Evolutionary conservation across 2,329 filamentous ascomycete genomes (phyloP).

Genomic region (Colletotrichum sp.): DNA sequence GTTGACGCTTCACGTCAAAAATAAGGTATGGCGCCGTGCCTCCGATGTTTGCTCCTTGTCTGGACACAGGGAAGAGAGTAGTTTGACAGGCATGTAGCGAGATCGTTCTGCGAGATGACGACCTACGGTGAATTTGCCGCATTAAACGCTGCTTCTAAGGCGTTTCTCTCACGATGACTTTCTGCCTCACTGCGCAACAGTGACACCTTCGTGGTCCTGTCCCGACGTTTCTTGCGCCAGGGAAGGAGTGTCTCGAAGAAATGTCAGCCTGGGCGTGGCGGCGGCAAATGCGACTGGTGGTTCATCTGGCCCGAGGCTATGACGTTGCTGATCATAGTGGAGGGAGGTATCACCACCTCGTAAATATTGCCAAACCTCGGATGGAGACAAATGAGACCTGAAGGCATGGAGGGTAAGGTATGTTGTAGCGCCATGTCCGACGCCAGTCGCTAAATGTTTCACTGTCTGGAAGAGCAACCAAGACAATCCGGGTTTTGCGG

Average conservation of each 20-base stretch:
- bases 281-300: not conserved
- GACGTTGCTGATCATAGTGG: not conserved
- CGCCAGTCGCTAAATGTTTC: not conserved
- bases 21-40: not conserved
- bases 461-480: not conserved
- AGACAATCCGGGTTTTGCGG: not conserved
- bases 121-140: not conserved
- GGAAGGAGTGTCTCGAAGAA: not conserved
- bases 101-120: not conserved
- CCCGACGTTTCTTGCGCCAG: not conserved
- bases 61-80: not conserved
- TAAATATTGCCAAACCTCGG: not conserved
- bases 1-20: not conserved
- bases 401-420: constrained; percentile 4
- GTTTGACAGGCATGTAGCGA: not conserved
- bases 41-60: not conserved
- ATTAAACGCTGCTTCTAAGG: not conserved
- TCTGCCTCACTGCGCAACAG: not conserved
- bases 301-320: not conserved
- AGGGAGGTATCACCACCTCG: not conserved
- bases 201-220: not conserved
- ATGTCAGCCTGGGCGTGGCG: not conserved
- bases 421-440: not conserved
- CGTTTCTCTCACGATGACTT: not conserved
- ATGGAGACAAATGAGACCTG: not conserved